Percentiles rank a stretch among this genome's conserved stretches.
These are phyloP conservation scores for Asterella californica DNA, from an alignment of 225 moss, liverwort and hornwort species.

Conservation along the genomic window DNA sequence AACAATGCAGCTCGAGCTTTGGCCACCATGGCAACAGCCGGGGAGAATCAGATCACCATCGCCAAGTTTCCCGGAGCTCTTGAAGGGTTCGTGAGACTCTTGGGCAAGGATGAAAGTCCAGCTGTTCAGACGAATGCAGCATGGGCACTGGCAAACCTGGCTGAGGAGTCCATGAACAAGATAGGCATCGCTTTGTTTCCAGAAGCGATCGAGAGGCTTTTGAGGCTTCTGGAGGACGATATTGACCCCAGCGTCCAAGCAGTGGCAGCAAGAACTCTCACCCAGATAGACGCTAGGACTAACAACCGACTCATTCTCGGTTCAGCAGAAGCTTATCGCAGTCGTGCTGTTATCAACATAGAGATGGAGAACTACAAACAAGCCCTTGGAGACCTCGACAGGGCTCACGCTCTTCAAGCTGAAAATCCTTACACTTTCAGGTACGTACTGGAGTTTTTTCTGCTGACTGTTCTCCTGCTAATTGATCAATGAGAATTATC, in stretches of 20 bases:
- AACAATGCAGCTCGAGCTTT: constrained; percentile 47
- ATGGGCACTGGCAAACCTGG: constrained; percentile 43
- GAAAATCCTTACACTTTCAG: constrained; percentile 46
- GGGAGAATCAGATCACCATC: constrained; percentile 33
- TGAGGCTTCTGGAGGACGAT: constrained; percentile 35
- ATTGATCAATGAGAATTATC: too few species aligned
- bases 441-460: constrained; percentile 7
- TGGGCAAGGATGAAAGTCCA: constrained; percentile 29
- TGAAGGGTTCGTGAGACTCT: constrained; percentile 39
- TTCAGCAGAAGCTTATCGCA: constrained; percentile 45
- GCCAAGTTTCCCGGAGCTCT: constrained; percentile 36
- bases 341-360: constrained; percentile 46
- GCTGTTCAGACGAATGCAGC: constrained; percentile 43
- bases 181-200: constrained; percentile 36
- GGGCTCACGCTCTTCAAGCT: constrained; percentile 33
- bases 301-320: constrained; percentile 42
- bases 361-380: constrained; percentile 46
- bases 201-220: constrained; percentile 35
- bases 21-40: constrained; percentile 44
- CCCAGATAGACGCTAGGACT: constrained; percentile 35
- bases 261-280: constrained; percentile 42
- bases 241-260: constrained; percentile 41
- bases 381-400: constrained; percentile 40
- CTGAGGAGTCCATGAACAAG: constrained; percentile 40
- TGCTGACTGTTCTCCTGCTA: too few species aligned